phyloP scores from a whole-genome alignment of 1,284 basidiomycete genomes.

The Cryptococcus sp. region DNA sequence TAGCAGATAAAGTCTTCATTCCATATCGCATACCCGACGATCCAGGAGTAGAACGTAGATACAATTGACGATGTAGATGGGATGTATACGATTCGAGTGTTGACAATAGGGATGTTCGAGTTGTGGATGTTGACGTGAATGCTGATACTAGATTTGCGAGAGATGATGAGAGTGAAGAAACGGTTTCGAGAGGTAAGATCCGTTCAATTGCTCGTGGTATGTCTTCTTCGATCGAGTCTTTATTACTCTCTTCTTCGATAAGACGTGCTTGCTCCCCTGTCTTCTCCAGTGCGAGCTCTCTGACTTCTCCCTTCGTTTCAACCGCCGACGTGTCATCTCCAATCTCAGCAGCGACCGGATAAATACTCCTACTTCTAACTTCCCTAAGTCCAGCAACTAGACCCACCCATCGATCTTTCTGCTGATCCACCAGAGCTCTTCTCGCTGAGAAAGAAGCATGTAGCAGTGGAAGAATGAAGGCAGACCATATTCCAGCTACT shows the following conservation, averaged over 20 bases:
- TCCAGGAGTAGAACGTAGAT: slow-evolving; percentile 10
- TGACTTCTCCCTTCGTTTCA: too few species aligned
- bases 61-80: slow-evolving; percentile 36
- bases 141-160: slow-evolving; percentile 22
- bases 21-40: slow-evolving; percentile 18
- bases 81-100: slow-evolving; percentile 43
- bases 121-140: slow-evolving; percentile 41
- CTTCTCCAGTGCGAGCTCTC: not conserved
- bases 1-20: slow-evolving; percentile 28
- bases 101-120: slow-evolving; percentile 41
- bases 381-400: slow-evolving; percentile 18
- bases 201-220: not conserved
- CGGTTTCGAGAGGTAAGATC: slow-evolving; percentile 7
- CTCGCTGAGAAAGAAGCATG: slow-evolving; percentile 44
- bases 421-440: slow-evolving; percentile 35
- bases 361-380: slow-evolving; percentile 17
- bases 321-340: too few species aligned
- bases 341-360: not conserved
- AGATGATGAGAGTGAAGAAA: slow-evolving; percentile 13
- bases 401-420: slow-evolving; percentile 19
- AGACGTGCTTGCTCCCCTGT: slow-evolving; percentile 5
- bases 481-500: slow-evolving; percentile 36
- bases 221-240: not conserved
- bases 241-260: slow-evolving; percentile 1
- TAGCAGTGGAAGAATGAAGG: slow-evolving; percentile 42